Conservation (phyloP, 352 stramenopile genomes). For the Phytophthora cactorum region DNA sequence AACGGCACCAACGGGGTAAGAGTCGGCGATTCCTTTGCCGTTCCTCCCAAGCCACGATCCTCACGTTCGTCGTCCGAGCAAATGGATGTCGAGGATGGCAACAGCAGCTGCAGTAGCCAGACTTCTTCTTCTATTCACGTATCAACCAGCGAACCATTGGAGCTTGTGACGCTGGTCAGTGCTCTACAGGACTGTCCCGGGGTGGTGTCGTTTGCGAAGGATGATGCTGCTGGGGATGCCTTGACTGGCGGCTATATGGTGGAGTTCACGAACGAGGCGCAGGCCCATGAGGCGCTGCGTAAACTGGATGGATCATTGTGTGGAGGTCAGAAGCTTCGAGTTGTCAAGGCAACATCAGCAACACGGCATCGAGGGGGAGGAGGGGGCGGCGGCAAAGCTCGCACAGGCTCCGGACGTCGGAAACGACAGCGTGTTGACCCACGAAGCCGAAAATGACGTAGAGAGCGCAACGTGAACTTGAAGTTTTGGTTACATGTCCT, state of each 20-base stretch:
- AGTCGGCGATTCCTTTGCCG: conserved; percentile 4
- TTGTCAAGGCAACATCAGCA: conserved; percentile 22
- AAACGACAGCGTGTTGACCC: conserved; percentile 76
- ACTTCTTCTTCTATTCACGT: conserved; percentile 47
- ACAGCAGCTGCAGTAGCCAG: conserved; percentile 35
- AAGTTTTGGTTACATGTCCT: not conserved
- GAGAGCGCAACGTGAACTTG: not conserved
- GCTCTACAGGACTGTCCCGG: conserved; percentile 56
- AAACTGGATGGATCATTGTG: conserved; percentile 65
- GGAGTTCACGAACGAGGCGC: conserved; percentile 54
- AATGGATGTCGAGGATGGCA: conserved; percentile 34
- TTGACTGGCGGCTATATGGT: conserved; percentile 50
- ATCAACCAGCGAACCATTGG: conserved; percentile 54
- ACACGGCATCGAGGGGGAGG: conserved; percentile 25
- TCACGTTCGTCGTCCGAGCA: conserved; percentile 22
- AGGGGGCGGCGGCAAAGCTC: conserved; percentile 32
- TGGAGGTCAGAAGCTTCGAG: conserved; percentile 60
- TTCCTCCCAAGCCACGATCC: conserved; percentile 19
- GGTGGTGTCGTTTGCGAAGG: conserved; percentile 63
- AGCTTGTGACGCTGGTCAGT: conserved; percentile 53
- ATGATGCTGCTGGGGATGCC: conserved; percentile 24
- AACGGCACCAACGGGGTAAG: conserved; percentile 6
- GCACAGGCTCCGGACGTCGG: conserved; percentile 51
- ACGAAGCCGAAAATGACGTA: conserved; percentile 49
- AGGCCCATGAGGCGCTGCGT: conserved; percentile 44